A percentile compares a stretch with the other conserved stretches of the same genome.
These are phyloP conservation scores for Debaryomyces coudertii DNA, from an alignment of 1,139 yeast genomes.

Conservation along the genomic window DNA sequence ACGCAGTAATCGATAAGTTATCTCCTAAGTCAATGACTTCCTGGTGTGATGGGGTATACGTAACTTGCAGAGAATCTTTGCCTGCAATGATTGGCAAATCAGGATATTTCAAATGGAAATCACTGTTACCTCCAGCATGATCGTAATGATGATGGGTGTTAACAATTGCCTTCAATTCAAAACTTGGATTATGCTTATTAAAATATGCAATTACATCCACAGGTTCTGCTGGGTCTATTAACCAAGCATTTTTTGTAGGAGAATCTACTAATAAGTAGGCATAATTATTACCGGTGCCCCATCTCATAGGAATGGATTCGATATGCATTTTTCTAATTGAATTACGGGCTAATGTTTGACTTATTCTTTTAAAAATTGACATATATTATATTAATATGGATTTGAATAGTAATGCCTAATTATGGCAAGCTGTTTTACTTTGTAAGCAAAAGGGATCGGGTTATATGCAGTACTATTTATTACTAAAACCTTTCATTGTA, in stretches of 20 bases:
- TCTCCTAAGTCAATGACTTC: slow-evolving; percentile 68
- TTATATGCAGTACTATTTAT: not conserved
- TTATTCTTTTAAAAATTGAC: not conserved
- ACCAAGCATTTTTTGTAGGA: slow-evolving; percentile 68
- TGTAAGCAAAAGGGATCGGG: not conserved
- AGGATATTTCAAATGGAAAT: slow-evolving; percentile 46
- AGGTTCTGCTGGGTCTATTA: slow-evolving; percentile 93
- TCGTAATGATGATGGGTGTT: slow-evolving; percentile 97
- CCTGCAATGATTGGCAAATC: slow-evolving; percentile 84
- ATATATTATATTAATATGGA: not conserved
- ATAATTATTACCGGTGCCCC: slow-evolving; percentile 94
- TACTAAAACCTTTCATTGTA: not conserved
- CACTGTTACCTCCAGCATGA: slow-evolving; percentile 86
- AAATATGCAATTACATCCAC: slow-evolving; percentile 47
- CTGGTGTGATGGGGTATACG: slow-evolving; percentile 65
- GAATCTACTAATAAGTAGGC: slow-evolving; percentile 77
- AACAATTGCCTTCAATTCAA: slow-evolving; percentile 69
- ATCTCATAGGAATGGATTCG: slow-evolving; percentile 84
- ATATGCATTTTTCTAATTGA: slow-evolving; percentile 69
- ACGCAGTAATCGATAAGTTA: slow-evolving; percentile 67
- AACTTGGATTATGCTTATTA: slow-evolving; percentile 27
- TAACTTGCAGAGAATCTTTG: slow-evolving; percentile 69
- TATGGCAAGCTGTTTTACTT: not conserved
- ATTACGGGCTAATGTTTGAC: slow-evolving; percentile 7
- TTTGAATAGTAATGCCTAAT: not conserved